A percentile compares a stretch with the other conserved stretches of the same genome.
phyloP scores from a whole-genome alignment of 2,329 filamentous ascomycete genomes.

The Fusarium kyushuense region DNA sequence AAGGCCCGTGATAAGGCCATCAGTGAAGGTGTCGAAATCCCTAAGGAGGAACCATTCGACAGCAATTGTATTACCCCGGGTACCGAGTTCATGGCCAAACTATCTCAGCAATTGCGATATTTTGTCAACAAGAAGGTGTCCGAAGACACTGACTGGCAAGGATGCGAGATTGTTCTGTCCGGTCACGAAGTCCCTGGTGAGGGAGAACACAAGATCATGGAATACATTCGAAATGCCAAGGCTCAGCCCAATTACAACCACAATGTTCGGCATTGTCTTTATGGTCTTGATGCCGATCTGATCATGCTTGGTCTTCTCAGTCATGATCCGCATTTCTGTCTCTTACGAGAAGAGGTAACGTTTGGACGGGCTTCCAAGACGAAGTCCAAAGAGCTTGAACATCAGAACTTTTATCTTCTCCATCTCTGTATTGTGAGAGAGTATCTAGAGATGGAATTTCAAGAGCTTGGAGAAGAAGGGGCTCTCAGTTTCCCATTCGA shows the following conservation, averaged over 20 bases:
- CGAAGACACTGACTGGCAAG: constrained; percentile 97
- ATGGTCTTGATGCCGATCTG: constrained; percentile 95
- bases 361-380: constrained; percentile 89
- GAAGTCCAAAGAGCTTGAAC: constrained; percentile 96
- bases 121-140: constrained; percentile 99
- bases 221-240: constrained; percentile 98
- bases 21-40: constrained; percentile 88
- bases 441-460: constrained; percentile 96
- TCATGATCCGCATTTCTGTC: constrained; percentile 97
- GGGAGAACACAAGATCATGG: constrained; percentile 99
- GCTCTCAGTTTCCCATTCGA: constrained; percentile 84
- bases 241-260: constrained; percentile 92
- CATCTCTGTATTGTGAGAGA: constrained; percentile 98
- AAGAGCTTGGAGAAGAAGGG: constrained; percentile 83
- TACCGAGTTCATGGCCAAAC: constrained; percentile 97
- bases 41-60: constrained; percentile 95
- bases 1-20: constrained; percentile 92
- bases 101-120: constrained; percentile 94
- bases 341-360: constrained; percentile 96
- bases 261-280: constrained; percentile 95
- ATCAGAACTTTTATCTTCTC: constrained; percentile 98
- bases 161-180: constrained; percentile 93
- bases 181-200: constrained; percentile 98
- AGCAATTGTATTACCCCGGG: constrained; percentile 98
- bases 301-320: constrained; percentile 98